These are phyloP conservation scores for Trifolium subterraneum DNA, from an alignment of 306 rosid genomes.

Conservation along the genomic window DNA sequence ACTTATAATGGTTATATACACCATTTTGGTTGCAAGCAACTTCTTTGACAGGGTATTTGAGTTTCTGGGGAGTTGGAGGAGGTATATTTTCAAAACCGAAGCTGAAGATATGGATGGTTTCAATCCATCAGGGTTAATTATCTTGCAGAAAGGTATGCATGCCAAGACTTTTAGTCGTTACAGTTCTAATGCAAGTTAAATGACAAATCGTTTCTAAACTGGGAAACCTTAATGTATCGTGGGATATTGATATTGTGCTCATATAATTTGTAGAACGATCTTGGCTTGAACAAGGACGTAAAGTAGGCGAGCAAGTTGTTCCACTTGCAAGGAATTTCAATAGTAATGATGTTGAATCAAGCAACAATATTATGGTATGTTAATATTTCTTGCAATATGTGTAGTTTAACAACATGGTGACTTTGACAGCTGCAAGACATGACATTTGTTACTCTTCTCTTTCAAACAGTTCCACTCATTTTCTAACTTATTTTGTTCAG, in stretches of 20 bases:
- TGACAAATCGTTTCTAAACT: constrained; percentile 13
- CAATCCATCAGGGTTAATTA: constrained; percentile 89
- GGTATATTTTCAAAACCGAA: constrained; percentile 80
- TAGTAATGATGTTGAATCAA: constrained; percentile 63
- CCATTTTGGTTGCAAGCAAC: constrained; percentile 91
- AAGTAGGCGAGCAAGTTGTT: constrained; percentile 89
- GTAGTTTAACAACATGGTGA: background rate
- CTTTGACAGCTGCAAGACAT: constrained; percentile 32
- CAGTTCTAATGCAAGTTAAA: constrained; percentile 15
- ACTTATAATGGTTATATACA: constrained; percentile 94
- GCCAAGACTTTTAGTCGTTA: constrained; percentile 20
- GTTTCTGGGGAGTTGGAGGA: constrained; percentile 92
- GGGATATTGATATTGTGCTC: constrained; percentile 33
- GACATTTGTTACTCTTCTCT: background rate
- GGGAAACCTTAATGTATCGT: constrained; percentile 7
- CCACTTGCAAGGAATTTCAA: constrained; percentile 90
- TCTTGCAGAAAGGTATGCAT: constrained; percentile 82
- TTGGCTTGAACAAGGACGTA: constrained; percentile 91
- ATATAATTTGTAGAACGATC: constrained; percentile 64
- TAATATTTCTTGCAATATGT: constrained; percentile 4
- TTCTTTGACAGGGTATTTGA: constrained; percentile 78
- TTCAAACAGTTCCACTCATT: constrained; percentile 29
- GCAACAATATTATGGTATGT: constrained; percentile 66
- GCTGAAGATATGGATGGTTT: constrained; percentile 92
- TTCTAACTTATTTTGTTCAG: constrained; percentile 51